A percentile compares a stretch with the other conserved stretches of the same genome.
phyloP scores from a whole-genome alignment of 2,329 filamentous ascomycete species.

The Pochonia chlamydosporia region DNA sequence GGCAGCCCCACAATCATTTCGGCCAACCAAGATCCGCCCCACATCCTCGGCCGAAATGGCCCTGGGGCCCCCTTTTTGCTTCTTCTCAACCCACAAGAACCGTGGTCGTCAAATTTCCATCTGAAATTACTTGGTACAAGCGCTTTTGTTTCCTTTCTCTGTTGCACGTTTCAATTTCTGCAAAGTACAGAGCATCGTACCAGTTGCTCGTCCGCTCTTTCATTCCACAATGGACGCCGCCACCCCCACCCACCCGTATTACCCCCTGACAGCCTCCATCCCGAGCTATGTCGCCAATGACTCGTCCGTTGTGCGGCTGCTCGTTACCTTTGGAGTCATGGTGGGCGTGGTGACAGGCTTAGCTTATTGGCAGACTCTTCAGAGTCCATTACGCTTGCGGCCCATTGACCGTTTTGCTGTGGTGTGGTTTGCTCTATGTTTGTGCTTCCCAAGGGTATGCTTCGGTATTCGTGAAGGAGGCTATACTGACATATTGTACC shows the following conservation, averaged over 20 bases:
- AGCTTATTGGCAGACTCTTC: conserved; percentile 19
- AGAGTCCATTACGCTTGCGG: conserved; percentile 15
- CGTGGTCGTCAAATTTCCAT: too few relatives aligned
- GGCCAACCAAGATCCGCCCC: too few relatives aligned
- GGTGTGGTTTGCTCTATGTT: conserved; percentile 52
- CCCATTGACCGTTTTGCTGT: conserved; percentile 35
- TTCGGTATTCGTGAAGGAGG: background rate
- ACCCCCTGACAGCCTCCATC: conserved; percentile 37
- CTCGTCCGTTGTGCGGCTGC: conserved; percentile 29
- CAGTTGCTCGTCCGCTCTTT: background rate
- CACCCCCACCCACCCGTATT: conserved; percentile 40
- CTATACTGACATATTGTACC: background rate
- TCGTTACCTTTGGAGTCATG: conserved; percentile 29
- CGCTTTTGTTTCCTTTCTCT: too few relatives aligned
- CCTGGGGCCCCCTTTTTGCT: too few relatives aligned
- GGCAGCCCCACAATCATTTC: too few relatives aligned
- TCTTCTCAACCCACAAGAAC: too few relatives aligned
- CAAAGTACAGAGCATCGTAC: too few relatives aligned
- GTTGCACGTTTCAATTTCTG: too few relatives aligned
- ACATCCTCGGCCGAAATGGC: too few relatives aligned
- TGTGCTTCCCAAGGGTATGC: conserved; percentile 18
- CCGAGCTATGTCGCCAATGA: conserved; percentile 41
- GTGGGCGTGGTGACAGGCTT: conserved; percentile 29
- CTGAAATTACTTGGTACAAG: too few relatives aligned
- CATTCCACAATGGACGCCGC: conserved; percentile 2